Evolutionary conservation across 129 eudicot species (phyloP), one percentile per base, ranked within the genome.

Genomic region (Arctium minus): DNA sequence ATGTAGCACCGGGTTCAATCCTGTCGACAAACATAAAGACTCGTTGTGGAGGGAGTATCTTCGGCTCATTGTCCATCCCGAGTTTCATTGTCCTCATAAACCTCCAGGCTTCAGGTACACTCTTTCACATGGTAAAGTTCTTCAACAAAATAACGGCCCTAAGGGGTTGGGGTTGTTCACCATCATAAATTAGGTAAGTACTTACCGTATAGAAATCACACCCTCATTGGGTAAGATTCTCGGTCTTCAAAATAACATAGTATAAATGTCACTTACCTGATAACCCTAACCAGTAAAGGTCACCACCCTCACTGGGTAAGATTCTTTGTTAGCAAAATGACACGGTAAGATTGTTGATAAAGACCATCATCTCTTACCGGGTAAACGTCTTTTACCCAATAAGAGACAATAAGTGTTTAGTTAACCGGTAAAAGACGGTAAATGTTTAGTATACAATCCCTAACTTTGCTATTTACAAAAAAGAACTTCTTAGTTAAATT

Each of bases 21-120:
- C 35, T 4, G 74, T 6, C 44, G 29, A 53, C 10, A n/a, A 31
- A 36, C 62, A 81, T 22, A 85, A 85, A 65, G 67, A 68, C 36
- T 68, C 31, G 42, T 76, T 76, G 76, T 85, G 88, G 88, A 85
- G 88, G 82, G 88, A 85, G 17, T 53, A 76, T 85, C 85, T 85
- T 50, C 84, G 84, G n/a, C 79, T 85, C 72, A 67, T 48, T 13
- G 85, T 85, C 8, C 85, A 85, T 60, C 85, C 85, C 0, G 44
- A 76, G 8, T 85, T 85, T 27, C 62, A 85, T 39, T 78, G 85
- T 85, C 88, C 88, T 69, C 37, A 31, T 31, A 81, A 85, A 77
- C 88, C 85, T 70, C 2, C 3, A 1, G 69, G 77, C 60, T 85
- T 85, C 72, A 85, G 83, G 88, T 85, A 81, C 44, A 36, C 29